Evolutionary conservation across 2,329 filamentous ascomycete species (phyloP), one percentile per base, ranked within the genome.

Genomic region (Aureobasidium sp.): DNA sequence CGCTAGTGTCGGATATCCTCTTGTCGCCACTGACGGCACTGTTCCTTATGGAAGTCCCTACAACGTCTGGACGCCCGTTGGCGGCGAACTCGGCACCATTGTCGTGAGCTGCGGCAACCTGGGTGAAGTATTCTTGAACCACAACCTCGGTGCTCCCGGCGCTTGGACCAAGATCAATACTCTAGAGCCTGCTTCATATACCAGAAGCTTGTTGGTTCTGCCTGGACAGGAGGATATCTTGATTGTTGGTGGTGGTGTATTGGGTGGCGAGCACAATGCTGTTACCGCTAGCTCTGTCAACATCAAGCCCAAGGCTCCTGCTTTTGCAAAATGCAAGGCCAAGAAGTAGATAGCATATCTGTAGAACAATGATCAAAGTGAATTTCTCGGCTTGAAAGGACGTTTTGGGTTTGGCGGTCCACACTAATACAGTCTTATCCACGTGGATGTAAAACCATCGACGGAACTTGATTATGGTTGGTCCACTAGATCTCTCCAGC

Each of bases 1-100:
- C 49, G 60, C 66, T 4, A 70, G 67, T 3, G 62, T 66, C 1
- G 71, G 69, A 12, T 61, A 67, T 12, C 64, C 67, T n/a, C 66
- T 79, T 10, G 64, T 70, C 19, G 68, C 72, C 0, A 71, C 67
- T 0, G 72, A 74, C 51, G 74, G 71, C n/a, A 73, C 69, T 0
- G 61, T 70, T 6, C 71, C 77, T 0, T 69, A 61, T 1, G 70
- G 72, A 4, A 74, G 71, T 1, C 78, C 78, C 0, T 79, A 79
- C 57, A 71, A 75, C 1, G 73, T 77, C 2, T 80, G 76, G 76
- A 76, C 69, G 5, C 65, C 72, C 0, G 70, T 70, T 3, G 76
- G 76, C 11, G 70, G 70, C 17, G 47, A 55, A 3, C 67, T 73
- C 50, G 77, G 77, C 1, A 79, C 74, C 1, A 71, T 80, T 47